Percentiles rank a stretch among this genome's conserved stretches.
phyloP scores from a whole-genome alignment of 805 yeast species.

The Diddensiella caesifluorescens region DNA sequence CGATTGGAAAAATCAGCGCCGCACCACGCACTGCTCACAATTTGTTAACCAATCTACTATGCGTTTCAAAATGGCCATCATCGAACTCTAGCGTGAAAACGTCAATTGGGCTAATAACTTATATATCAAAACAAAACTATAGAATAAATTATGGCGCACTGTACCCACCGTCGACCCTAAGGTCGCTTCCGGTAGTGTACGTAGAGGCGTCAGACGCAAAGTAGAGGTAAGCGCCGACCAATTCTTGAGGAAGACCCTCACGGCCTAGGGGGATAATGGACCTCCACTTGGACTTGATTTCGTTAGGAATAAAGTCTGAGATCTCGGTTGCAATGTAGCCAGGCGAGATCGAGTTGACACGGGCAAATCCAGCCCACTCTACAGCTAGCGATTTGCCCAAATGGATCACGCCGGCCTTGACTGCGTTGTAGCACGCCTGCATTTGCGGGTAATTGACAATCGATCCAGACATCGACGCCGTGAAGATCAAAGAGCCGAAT shows the following conservation, averaged over 20 bases:
- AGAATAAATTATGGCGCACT: conserved; percentile 37
- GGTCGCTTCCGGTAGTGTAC: conserved; percentile 73
- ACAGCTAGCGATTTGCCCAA: conserved; percentile 73
- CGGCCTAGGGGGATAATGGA: conserved; percentile 62
- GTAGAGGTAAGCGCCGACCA: conserved; percentile 74
- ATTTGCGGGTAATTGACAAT: conserved; percentile 82
- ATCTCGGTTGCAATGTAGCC: conserved; percentile 81
- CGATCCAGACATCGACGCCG: conserved; percentile 88
- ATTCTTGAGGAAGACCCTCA: conserved; percentile 65
- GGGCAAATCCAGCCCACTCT: conserved; percentile 87
- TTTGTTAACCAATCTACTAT: too few species aligned
- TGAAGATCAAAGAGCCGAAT: conserved; percentile 70
- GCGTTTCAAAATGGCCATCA: too few species aligned
- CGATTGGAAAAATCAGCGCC: too few species aligned
- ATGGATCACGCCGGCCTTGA: conserved; percentile 80
- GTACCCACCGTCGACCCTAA: conserved; percentile 78
- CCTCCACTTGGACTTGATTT: conserved; percentile 46
- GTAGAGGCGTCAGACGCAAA: conserved; percentile 77
- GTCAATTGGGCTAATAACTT: neutral
- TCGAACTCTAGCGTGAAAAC: too few species aligned
- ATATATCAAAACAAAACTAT: neutral
- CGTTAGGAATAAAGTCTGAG: conserved; percentile 43
- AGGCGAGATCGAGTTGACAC: conserved; percentile 77
- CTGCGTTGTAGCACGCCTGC: conserved; percentile 81
- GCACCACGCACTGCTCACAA: too few species aligned